These are phyloP conservation scores for Linderniella brevidens DNA, from an alignment of 257 asterid species.

Conservation along the genomic window DNA sequence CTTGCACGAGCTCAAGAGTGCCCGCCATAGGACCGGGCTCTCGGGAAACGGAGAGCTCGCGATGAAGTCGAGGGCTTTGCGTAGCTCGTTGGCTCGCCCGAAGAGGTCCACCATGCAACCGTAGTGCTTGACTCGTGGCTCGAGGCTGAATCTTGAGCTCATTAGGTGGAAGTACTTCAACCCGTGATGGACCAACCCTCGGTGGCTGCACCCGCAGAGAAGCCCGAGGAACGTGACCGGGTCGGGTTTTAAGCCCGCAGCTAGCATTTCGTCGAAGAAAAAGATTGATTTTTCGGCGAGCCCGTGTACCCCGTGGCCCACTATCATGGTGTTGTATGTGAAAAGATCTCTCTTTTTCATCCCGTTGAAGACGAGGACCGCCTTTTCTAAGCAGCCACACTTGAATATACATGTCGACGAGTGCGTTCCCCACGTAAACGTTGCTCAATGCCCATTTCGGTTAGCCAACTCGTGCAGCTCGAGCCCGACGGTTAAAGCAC, in stretches of 20 bases:
- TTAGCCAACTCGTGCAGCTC: slow-evolving; percentile 40
- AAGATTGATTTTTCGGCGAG: slow-evolving; percentile 35
- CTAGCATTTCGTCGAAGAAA: slow-evolving; percentile 43
- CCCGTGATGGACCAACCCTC: slow-evolving; percentile 62
- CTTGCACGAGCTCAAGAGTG: slow-evolving; percentile 61
- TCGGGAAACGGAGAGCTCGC: slow-evolving; percentile 38
- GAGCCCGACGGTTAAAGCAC: slow-evolving; percentile 59
- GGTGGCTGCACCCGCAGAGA: slow-evolving; percentile 64
- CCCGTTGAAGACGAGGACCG: slow-evolving; percentile 40
- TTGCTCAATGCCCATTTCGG: slow-evolving; percentile 21
- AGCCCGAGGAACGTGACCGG: slow-evolving; percentile 58
- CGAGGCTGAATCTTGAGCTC: slow-evolving; percentile 36
- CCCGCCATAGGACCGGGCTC: slow-evolving; percentile 53
- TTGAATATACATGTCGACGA: slow-evolving; percentile 65
- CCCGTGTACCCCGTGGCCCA: slow-evolving; percentile 72
- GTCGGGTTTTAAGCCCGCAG: slow-evolving; percentile 53
- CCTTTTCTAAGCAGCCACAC: slow-evolving; percentile 53
- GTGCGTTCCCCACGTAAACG: slow-evolving; percentile 56
- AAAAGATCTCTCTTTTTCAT: slow-evolving; percentile 26
- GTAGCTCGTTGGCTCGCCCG: slow-evolving; percentile 55
- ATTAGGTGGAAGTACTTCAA: slow-evolving; percentile 35
- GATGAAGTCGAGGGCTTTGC: slow-evolving; percentile 34
- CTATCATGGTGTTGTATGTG: slow-evolving; percentile 61
- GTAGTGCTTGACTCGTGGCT: slow-evolving; percentile 44
- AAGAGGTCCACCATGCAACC: slow-evolving; percentile 67